Conservation (phyloP, 2,329 filamentous ascomycete species). For the Acephala macrosclerotiorum region DNA sequence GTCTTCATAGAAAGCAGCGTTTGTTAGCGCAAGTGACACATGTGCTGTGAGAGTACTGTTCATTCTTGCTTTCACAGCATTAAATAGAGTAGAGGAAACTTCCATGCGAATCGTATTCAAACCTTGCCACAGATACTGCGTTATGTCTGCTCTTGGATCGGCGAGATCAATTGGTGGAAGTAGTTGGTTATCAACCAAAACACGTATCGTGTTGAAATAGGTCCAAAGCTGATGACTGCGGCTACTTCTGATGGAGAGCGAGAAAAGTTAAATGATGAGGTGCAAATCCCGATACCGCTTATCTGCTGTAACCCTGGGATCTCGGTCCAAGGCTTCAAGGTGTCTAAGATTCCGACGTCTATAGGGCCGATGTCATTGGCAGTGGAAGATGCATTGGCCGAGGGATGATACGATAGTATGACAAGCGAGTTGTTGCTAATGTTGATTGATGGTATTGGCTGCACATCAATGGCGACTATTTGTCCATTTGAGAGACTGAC, state of each 20-base stretch:
- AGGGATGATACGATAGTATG: slow-evolving; percentile 6
- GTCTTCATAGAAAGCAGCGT: background rate
- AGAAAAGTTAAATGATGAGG: slow-evolving; percentile 9
- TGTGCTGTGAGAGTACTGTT: background rate
- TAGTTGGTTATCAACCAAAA: background rate
- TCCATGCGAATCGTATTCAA: slow-evolving; percentile 7
- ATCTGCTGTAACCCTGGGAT: background rate
- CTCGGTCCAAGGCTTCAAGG: background rate
- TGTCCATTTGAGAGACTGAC: slow-evolving; percentile 3
- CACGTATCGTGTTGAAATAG: slow-evolving; percentile 9
- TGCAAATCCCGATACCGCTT: slow-evolving; percentile 1
- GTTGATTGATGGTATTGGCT: slow-evolving; percentile 7
- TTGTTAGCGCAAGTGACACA: background rate
- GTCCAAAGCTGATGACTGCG: slow-evolving; percentile 4
- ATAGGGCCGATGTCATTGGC: background rate
- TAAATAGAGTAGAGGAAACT: slow-evolving; percentile 6
- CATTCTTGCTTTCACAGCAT: slow-evolving; percentile 6
- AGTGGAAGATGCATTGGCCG: background rate
- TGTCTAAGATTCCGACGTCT: slow-evolving; percentile 1
- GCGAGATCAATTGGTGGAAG: slow-evolving; percentile 3
- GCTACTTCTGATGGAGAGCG: background rate
- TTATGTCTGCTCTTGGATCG: slow-evolving; percentile 4
- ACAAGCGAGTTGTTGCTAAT: slow-evolving; percentile 1
- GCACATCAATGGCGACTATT: background rate
- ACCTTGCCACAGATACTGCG: background rate